These are phyloP conservation scores for Pulveroboletus sp. DNA, from an alignment of 1,284 basidiomycete genomes.

Conservation along the genomic window DNA sequence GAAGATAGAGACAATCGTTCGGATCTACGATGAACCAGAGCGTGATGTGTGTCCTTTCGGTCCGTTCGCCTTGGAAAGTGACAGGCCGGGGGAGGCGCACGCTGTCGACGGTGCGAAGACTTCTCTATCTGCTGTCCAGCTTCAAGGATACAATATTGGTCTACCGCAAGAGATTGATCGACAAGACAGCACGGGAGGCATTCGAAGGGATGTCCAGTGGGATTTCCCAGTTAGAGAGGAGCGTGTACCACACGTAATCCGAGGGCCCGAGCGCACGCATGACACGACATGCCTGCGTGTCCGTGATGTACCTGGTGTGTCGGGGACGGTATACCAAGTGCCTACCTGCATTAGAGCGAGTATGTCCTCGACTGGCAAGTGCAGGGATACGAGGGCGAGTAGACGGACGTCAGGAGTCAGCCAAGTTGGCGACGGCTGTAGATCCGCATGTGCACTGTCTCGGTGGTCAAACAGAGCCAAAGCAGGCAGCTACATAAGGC, in stretches of 20 bases:
- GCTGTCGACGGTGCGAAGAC: too few species aligned
- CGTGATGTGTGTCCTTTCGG: constrained; percentile 15
- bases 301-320: constrained; percentile 15
- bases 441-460: too few species aligned
- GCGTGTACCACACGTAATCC: constrained; percentile 28
- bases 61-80: constrained; percentile 20
- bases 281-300: constrained; percentile 56
- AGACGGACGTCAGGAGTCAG: too few species aligned
- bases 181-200: constrained; percentile 21
- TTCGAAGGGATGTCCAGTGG: constrained; percentile 38
- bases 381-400: constrained; percentile 38
- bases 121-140: constrained; percentile 54
- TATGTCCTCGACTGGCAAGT: constrained; percentile 43
- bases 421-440: too few species aligned
- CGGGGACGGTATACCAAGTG: neutral
- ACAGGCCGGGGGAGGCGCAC: constrained; percentile 29
- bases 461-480: constrained; percentile 33
- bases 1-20: neutral
- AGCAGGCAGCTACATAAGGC: constrained; percentile 28
- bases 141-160: constrained; percentile 46
- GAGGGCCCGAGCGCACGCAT: constrained; percentile 43
- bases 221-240: constrained; percentile 22
- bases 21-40: constrained; percentile 24
- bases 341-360: constrained; percentile 51
- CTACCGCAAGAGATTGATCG: constrained; percentile 38